Evolutionary conservation across 768 basidiomycete genomes (phyloP).

Genomic region (Pleurotus eryngii): DNA sequence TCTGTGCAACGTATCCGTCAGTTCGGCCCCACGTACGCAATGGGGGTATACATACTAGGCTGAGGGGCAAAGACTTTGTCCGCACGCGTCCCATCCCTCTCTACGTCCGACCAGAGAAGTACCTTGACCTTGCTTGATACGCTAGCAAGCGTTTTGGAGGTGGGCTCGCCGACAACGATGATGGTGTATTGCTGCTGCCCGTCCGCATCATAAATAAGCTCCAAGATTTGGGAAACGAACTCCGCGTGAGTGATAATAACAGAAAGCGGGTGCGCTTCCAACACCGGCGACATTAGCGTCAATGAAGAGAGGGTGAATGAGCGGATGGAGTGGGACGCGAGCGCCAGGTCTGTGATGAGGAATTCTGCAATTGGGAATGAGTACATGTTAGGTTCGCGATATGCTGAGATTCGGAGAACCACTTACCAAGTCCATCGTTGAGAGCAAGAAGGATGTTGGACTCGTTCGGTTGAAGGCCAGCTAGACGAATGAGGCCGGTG

Average conservation of each 20-base stretch:
- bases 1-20: slow-evolving; percentile 31
- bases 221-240: slow-evolving; percentile 67
- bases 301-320: slow-evolving; percentile 64
- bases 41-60: slow-evolving; percentile 44
- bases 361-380: slow-evolving; percentile 49
- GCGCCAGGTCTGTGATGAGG: slow-evolving; percentile 73
- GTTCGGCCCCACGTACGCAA: background rate
- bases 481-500: slow-evolving; percentile 63
- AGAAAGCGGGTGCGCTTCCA: slow-evolving; percentile 65
- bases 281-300: slow-evolving; percentile 58
- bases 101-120: slow-evolving; percentile 65
- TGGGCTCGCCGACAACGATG: slow-evolving; percentile 69
- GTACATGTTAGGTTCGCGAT: background rate
- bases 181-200: slow-evolving; percentile 46
- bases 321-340: slow-evolving; percentile 65
- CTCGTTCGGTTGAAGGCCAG: slow-evolving; percentile 50
- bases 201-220: slow-evolving; percentile 62
- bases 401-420: background rate
- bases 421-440: slow-evolving; percentile 74
- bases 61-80: slow-evolving; percentile 41
- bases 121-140: slow-evolving; percentile 54
- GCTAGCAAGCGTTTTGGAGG: slow-evolving; percentile 40
- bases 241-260: slow-evolving; percentile 69
- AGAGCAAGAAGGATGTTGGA: slow-evolving; percentile 74
- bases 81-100: slow-evolving; percentile 57